Conservation (phyloP, 1,139 yeast species). For the Wickerhamomyces sp. region DNA sequence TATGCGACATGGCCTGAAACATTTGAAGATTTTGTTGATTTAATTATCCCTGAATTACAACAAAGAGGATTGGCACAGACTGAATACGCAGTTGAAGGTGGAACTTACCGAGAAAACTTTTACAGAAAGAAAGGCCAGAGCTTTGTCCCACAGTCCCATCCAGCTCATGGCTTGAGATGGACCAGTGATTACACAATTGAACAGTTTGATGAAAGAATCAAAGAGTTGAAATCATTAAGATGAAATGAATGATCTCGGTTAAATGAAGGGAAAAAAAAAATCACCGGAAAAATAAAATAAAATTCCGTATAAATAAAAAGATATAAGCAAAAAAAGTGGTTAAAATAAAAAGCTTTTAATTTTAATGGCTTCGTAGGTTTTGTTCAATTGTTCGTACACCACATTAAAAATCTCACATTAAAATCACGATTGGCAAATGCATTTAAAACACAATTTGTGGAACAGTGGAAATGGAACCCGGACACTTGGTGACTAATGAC, state of each 20-base stretch:
- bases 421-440: too few species aligned
- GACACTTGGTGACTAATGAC: too few species aligned
- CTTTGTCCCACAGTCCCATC: slow-evolving; percentile 20
- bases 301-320: too few species aligned
- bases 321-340: too few species aligned
- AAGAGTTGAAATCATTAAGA: background rate
- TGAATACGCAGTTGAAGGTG: background rate
- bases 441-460: too few species aligned
- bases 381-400: too few species aligned
- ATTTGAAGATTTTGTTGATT: slow-evolving; percentile 30
- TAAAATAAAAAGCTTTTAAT: too few species aligned
- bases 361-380: too few species aligned
- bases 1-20: slow-evolving; percentile 30
- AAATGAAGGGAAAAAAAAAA: background rate
- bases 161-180: slow-evolving; percentile 33
- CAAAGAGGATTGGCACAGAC: background rate
- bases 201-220: background rate
- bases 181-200: slow-evolving; percentile 5
- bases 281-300: background rate
- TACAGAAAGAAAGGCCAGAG: slow-evolving; percentile 6
- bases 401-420: too few species aligned
- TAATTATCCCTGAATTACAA: slow-evolving; percentile 5
- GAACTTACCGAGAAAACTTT: slow-evolving; percentile 6
- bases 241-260: background rate
- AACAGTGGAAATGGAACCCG: too few species aligned